Base-by-base conservation (phyloP, 192 early-diverging fungal genomes). In the Backusella psychrophila region DNA sequence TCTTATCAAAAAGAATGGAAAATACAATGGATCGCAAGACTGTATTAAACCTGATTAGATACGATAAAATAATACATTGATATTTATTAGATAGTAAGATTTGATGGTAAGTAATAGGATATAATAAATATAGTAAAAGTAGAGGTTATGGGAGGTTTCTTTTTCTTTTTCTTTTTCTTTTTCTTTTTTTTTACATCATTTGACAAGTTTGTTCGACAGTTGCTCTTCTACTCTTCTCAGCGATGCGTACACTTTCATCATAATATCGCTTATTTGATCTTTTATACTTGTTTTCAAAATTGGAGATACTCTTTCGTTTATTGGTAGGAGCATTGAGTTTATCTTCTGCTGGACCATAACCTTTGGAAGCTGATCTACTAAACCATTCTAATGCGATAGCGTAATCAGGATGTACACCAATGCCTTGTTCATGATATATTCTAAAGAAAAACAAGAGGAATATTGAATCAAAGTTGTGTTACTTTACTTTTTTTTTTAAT, bases 351-450 rank as follows among this genome's bases (percentile, higher is more conserved):
- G 70, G 73, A 17, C 15, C 39, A 44, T 82, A 76, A 1, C 81
- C 81, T 46, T 79, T 82, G 34, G 77, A 72, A 23, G 81, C 81
- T 6, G 81, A 77, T 38, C 75, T 78, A 53, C 69, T 52, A 76
- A 75, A 82, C 44, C 75, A 78, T 69, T 75, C 71, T 29, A 78
- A 36, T n/a, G 81, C 81, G 1, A 73, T 65, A 0, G 38, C 38
- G 29, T 76, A 72, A 65, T 82, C 77, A 9, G 77, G 35, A 1
- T 52, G 5, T 3, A 76, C 77, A 59, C 77, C 73, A 6, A 77
- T 77, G 29, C 77, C 74, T 39, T 79, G 73, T 66, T 82, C 77
- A 69, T 78, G 76, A 71, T 77, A 77, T 36, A 41, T 41, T 52
- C 65, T 75, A 44, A n/a, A 35, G 14, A 69, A 71, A 23, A 39